Base-by-base conservation (phyloP, 257 asterid genomes). In the Misopates orontium region DNA sequence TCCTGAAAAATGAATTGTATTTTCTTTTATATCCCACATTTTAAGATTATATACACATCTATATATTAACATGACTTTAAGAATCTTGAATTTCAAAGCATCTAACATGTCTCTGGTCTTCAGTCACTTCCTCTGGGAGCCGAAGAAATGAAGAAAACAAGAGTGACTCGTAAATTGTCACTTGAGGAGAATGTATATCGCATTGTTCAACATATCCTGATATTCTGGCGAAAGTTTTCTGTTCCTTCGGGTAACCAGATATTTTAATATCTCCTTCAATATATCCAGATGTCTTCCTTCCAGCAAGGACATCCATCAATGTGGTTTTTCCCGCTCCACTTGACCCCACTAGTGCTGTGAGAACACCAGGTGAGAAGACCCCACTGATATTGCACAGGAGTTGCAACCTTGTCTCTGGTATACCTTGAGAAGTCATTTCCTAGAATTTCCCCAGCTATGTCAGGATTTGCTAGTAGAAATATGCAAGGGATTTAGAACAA, bases 321-420 rank as follows among this genome's bases (percentile, higher is more conserved):
- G 98, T 92, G 64, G 98, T 92, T 78, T 92, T 92, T 36, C 98
- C 98, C 17, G 98, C 98, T 42, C 98, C 98, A 69, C 98, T 92
- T 24, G 92, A 69, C 47, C 97, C 98, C 70, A 92, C 90, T 66
- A 92, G 72, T 22, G 98, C 98, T 13, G 97, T 87, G 54, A 92
- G 93, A 71, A 92, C 89, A 32, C 97, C 95, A 0, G 98, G 97
- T 3, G 95, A 77, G 76, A 89, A 92, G 36, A 84, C 91, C 39
- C 98, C 96, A 48, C 96, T 85, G 17, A 92, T 95, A 72, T 78
- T 77, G 62, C 79, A 80, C 82, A 92, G 71, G 53, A 91, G 84
- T 59, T 92, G 98, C 84, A 92, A 75, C 77, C 74, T 80, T 72
- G 72, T 82, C 56, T 89, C 97, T 20, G 84, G 69, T 72, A 87